Evolutionary conservation across 1,284 basidiomycete species (phyloP).

Genomic region (Ustilago xerochloae): DNA sequence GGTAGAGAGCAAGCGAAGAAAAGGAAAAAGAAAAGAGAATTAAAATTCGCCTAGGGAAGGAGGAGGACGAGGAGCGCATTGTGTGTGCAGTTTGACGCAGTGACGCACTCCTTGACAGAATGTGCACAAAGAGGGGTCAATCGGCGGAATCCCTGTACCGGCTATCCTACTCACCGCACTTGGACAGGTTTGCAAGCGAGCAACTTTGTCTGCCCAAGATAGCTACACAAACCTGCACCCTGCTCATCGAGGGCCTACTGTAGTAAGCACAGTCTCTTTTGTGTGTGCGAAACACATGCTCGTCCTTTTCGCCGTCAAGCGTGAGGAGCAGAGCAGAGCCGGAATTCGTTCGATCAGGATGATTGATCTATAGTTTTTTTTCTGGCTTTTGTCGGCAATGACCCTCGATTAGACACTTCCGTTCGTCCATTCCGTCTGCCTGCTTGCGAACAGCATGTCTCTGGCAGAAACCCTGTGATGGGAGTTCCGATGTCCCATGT

Average conservation of each 20-base stretch:
- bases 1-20: not conserved
- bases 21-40: conserved; percentile 4
- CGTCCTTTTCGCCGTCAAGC: not conserved
- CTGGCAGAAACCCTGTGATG: not conserved
- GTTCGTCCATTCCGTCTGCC: not conserved
- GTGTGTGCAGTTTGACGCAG: not conserved
- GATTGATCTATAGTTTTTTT: not conserved
- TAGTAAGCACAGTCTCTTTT: not conserved
- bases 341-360: conserved; percentile 1
- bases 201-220: not conserved
- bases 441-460: not conserved
- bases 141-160: not conserved
- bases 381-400: conserved; percentile 2
- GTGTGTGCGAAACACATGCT: no score
- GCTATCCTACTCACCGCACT: not conserved
- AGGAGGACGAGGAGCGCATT: not conserved
- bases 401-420: conserved; percentile 4
- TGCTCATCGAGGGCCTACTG: not conserved
- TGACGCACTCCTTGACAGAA: conserved; percentile 1
- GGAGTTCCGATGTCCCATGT: conserved; percentile 8
- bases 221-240: conserved; percentile 3
- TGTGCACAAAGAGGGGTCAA: not conserved
- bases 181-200: not conserved
- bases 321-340: not conserved
- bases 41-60: not conserved